phyloP scores from a whole-genome alignment of 192 early-diverging fungal species.

The Coemansia sp. region DNA sequence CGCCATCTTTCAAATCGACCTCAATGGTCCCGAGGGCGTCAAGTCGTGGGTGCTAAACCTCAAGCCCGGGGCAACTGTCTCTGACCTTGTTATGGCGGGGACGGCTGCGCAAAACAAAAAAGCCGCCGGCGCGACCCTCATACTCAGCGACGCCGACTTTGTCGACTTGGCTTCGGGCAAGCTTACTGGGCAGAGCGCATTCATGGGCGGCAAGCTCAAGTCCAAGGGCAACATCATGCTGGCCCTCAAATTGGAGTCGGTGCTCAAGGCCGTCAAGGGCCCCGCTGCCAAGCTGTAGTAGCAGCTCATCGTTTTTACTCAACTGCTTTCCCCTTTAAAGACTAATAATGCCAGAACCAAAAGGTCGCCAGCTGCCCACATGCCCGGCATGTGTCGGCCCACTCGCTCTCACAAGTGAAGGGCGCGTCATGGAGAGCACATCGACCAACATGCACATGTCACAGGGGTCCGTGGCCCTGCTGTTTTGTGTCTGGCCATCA shows the following conservation, averaged over 20 bases:
- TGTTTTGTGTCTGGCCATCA: too few species aligned
- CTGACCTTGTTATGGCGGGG: constrained; percentile 63
- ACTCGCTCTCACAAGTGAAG: too few species aligned
- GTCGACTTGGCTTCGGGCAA: constrained; percentile 81
- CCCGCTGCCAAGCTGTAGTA: constrained; percentile 70
- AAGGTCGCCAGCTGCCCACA: too few species aligned
- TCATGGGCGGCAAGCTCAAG: constrained; percentile 92
- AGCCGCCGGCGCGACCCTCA: constrained; percentile 76
- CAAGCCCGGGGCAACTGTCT: constrained; percentile 70
- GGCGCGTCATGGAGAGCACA: too few species aligned
- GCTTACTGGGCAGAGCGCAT: constrained; percentile 88
- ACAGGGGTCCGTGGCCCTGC: too few species aligned
- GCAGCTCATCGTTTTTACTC: too few species aligned
- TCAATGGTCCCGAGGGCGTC: constrained; percentile 70
- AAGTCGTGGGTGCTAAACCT: constrained; percentile 87
- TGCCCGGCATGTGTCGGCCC: too few species aligned
- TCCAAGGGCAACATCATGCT: constrained; percentile 76
- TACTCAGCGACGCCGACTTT: constrained; percentile 79
- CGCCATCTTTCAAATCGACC: constrained; percentile 86
- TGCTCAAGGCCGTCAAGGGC: constrained; percentile 63
- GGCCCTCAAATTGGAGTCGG: constrained; percentile 70
- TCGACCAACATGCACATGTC: too few species aligned
- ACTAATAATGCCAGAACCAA: too few species aligned
- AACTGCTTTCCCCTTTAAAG: too few species aligned
- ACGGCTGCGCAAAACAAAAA: constrained; percentile 57